Base-by-base conservation (phyloP, 805 yeast genomes). In the Candida parachauliodes region DNA sequence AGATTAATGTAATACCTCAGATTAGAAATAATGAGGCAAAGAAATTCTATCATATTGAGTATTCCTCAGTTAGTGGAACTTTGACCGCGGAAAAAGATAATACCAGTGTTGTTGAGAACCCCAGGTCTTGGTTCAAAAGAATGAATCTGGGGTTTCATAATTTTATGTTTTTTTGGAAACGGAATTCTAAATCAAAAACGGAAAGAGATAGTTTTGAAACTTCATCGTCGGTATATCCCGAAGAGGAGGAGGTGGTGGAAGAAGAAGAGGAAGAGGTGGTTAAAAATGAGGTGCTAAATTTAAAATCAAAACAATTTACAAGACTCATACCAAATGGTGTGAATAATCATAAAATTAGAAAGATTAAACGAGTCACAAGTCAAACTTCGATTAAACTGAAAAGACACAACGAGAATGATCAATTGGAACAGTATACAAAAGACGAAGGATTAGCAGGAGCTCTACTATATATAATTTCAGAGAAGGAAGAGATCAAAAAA, bases 391-490 rank as follows among this genome's bases (percentile, higher is more conserved):
- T 8, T 9, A 7, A 6, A 8, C 12, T 8, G 7, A 8, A 8
- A 10, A 11, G 15, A 4, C 8, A 8, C 15, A 11, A 27, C 17
- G 25, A 33, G 23, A 11, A 33, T 33, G 10, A 22, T 21, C 36
- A 33, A 11, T 18, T 33, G 15, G 36, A 33, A 15, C 29, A 24
- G 5, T 31, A 19, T 16, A 22, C 27, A 3, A 31, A 31, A 15
- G 34, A 36, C 17, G 42, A 39, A 26, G 36, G 28, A n/a, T 17
- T 39, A 6, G 24, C 35, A 1, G 42, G 42, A 8, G 42, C 42
- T 4, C 34, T 39, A 21, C 21, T 34, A n/a, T 38, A 32, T 19
- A 38, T 38, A 11, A 38, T 31, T 3, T 16, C 14, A 7, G 32
- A 29, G 14, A 26, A 27, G 9, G 41, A 38, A 23, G 37, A 32